Evolutionary conservation across 495 filamentous ascomycete genomes (phyloP).

Genomic region (Thozetella sp.): DNA sequence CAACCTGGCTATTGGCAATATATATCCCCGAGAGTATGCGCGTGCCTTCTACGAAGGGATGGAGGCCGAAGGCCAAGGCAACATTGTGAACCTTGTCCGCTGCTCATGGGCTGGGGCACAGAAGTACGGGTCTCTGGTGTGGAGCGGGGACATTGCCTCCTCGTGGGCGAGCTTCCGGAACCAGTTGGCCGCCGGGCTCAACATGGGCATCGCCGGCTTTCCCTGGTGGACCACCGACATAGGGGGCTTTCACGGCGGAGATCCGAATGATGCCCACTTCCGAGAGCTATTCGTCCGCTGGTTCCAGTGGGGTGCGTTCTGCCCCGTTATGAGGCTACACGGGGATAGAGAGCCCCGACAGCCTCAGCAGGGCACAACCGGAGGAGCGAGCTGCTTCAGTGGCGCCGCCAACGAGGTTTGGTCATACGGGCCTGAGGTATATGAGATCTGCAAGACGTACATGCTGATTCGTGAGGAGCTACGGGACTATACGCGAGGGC

Average conservation of each 20-base stretch:
- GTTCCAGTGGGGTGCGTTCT: conserved; percentile 66
- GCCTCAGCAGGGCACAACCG: conserved; percentile 30
- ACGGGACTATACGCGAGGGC: conserved; percentile 46
- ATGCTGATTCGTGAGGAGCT: conserved; percentile 53
- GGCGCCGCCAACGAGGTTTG: conserved; percentile 61
- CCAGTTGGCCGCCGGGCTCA: conserved; percentile 57
- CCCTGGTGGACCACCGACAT: conserved; percentile 63
- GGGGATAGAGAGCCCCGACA: conserved; percentile 57
- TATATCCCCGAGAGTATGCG: conserved; percentile 56
- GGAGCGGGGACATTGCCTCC: conserved; percentile 60
- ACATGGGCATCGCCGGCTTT: conserved; percentile 57
- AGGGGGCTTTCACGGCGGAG: conserved; percentile 61
- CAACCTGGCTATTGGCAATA: conserved; percentile 55
- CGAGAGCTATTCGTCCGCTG: conserved; percentile 60
- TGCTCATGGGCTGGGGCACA: conserved; percentile 63
- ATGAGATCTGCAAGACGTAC: conserved; percentile 57
- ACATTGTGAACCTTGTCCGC: conserved; percentile 58
- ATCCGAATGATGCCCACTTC: conserved; percentile 51
- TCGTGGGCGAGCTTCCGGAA: conserved; percentile 56
- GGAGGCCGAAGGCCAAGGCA: conserved; percentile 17
- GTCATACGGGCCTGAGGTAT: conserved; percentile 59
- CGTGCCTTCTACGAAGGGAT: conserved; percentile 58
- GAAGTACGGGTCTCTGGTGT: conserved; percentile 59
- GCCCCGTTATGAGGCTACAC: conserved; percentile 62
- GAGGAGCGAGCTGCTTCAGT: conserved; percentile 29